Conservation (phyloP, 2,329 filamentous ascomycete species). For the Capronia americana region DNA sequence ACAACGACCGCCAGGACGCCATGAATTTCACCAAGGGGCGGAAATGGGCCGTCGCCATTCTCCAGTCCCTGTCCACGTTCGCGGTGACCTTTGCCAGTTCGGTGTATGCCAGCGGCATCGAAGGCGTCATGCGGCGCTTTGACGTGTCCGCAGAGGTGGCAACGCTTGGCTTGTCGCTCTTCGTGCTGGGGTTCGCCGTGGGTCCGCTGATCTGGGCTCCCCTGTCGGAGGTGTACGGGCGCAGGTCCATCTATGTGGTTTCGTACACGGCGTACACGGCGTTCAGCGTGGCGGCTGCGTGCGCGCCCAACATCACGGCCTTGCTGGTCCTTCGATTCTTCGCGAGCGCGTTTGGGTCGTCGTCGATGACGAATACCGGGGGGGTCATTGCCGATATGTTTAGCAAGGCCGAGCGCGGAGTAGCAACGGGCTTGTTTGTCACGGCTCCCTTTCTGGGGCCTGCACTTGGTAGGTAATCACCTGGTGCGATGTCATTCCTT, state of each 20-base stretch:
- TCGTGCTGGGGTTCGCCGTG: slow-evolving; percentile 61
- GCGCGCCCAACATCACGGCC: slow-evolving; percentile 70
- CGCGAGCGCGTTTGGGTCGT: slow-evolving; percentile 43
- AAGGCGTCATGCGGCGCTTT: slow-evolving; percentile 58
- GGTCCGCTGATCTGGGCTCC: slow-evolving; percentile 63
- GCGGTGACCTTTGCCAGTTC: slow-evolving; percentile 58
- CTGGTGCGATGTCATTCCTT: slow-evolving; percentile 19
- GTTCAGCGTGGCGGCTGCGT: slow-evolving; percentile 69
- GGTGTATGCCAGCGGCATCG: slow-evolving; percentile 64
- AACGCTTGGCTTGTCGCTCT: slow-evolving; percentile 56
- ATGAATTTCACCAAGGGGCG: slow-evolving; percentile 44
- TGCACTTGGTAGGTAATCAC: slow-evolving; percentile 49
- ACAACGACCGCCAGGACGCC: slow-evolving; percentile 51
- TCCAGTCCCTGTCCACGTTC: slow-evolving; percentile 62
- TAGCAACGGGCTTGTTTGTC: slow-evolving; percentile 69
- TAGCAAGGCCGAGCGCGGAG: slow-evolving; percentile 64
- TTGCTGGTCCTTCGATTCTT: slow-evolving; percentile 71
- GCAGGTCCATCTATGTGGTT: slow-evolving; percentile 57
- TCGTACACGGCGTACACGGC: slow-evolving; percentile 68
- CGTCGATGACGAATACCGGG: slow-evolving; percentile 71
- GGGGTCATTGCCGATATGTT: slow-evolving; percentile 72
- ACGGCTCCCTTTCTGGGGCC: slow-evolving; percentile 56
- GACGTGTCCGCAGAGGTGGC: slow-evolving; percentile 54
- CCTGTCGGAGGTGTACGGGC: slow-evolving; percentile 42
- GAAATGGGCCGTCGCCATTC: slow-evolving; percentile 52